Conservation (phyloP, 176 grass and related monocot genomes). For the Ensete glaucum region DNA sequence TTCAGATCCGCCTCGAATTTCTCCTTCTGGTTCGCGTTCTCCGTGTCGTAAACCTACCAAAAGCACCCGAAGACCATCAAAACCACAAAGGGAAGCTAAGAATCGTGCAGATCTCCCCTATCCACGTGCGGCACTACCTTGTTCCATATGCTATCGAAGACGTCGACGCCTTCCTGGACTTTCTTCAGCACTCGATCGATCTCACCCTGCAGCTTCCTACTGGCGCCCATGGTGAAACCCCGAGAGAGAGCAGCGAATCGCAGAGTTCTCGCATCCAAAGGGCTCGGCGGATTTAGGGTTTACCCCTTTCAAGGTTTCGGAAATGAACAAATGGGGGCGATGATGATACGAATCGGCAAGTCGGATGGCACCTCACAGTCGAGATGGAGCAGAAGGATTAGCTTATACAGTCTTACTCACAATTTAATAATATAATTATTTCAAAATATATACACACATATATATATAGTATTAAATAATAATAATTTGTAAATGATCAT, state of each 20-base stretch:
- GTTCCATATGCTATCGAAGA: constrained; percentile 99
- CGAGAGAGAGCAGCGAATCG: neutral
- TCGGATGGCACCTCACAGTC: too few species aligned
- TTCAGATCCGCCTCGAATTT: constrained; percentile 99
- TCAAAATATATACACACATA: too few species aligned
- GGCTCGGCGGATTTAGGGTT: neutral
- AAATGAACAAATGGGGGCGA: neutral
- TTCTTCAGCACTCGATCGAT: constrained; percentile 99
- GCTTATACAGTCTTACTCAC: too few species aligned
- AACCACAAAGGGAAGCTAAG: neutral
- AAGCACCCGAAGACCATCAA: neutral
- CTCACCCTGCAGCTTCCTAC: constrained; percentile 90
- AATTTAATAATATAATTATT: too few species aligned
- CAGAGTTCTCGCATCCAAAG: constrained; percentile 6
- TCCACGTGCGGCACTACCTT: constrained; percentile 31
- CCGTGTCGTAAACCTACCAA: constrained; percentile 90
- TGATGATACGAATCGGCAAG: neutral
- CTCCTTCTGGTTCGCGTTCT: constrained; percentile 99
- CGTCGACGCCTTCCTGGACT: constrained; percentile 97
- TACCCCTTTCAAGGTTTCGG: neutral
- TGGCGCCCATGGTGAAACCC: constrained; percentile 66
- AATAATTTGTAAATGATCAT: too few species aligned
- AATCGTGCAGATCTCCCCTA: neutral
- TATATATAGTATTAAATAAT: too few species aligned
- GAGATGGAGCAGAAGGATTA: too few species aligned